A percentile compares a stretch with the other conserved stretches of the same genome.
These are phyloP conservation scores for Cyberlindnera maclurae DNA, from an alignment of 805 yeast genomes.

Conservation along the genomic window DNA sequence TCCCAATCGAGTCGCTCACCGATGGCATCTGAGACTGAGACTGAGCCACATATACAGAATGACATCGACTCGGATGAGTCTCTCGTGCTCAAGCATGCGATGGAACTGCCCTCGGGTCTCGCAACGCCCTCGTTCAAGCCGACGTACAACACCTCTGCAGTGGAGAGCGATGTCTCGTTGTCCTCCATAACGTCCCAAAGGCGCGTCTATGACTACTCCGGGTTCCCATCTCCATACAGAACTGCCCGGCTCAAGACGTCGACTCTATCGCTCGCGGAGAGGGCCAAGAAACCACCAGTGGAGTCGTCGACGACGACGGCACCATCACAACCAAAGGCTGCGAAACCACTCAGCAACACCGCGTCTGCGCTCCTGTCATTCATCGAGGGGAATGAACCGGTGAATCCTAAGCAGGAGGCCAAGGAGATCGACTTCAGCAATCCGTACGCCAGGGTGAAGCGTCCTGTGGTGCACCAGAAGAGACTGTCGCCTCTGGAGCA, in stretches of 20 bases:
- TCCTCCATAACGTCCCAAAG: constrained; percentile 20
- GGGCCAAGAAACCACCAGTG: constrained; percentile 5
- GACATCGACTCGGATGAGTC: constrained; percentile 6
- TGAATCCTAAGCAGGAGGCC: constrained; percentile 4
- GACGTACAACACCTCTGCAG: constrained; percentile 19
- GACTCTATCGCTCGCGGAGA: constrained; percentile 3
- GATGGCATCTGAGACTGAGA: too few species aligned
- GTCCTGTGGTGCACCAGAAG: constrained; percentile 1
- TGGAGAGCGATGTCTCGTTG: constrained; percentile 4
- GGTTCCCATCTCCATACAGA: constrained; percentile 33
- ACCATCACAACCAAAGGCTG: constrained; percentile 1
- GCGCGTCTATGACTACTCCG: constrained; percentile 31
- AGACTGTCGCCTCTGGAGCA: constrained; percentile 17
- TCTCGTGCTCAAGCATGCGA: constrained; percentile 5
- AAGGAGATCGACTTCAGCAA: constrained; percentile 27
- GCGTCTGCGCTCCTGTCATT: constrained; percentile 44
- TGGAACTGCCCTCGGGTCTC: constrained; percentile 1
- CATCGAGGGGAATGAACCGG: constrained; percentile 26
- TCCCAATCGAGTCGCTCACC: constrained; percentile 7
- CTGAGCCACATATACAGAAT: constrained; percentile 1
- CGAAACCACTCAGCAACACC: constrained; percentile 35
- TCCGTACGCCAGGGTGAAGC: constrained; percentile 30
- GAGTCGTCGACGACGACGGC: constrained; percentile 1
- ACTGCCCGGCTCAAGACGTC: constrained; percentile 24
- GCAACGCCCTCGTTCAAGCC: constrained; percentile 30